These are phyloP conservation scores for Neofusicoccum sp. DNA, from an alignment of 2,329 filamentous ascomycete genomes.

Conservation along the genomic window DNA sequence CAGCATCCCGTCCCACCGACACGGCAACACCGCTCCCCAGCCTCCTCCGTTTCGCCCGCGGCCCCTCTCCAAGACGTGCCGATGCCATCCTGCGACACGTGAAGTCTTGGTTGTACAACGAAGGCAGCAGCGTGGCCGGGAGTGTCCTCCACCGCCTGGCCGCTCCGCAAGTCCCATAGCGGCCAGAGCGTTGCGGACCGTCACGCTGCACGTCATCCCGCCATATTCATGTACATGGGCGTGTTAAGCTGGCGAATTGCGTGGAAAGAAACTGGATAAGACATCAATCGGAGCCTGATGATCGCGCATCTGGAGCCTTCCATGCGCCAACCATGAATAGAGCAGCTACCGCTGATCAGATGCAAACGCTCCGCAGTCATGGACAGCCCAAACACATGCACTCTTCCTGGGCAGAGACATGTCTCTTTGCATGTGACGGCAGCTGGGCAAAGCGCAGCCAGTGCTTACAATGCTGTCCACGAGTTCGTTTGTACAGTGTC, in stretches of 20 bases:
- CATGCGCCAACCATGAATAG: no score
- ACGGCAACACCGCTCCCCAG: neutral
- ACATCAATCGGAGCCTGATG: no score
- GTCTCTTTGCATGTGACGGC: no score
- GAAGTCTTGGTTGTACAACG: neutral
- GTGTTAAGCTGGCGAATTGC: neutral
- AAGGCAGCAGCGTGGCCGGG: neutral
- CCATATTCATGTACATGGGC: neutral
- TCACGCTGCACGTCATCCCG: slow-evolving; percentile 4
- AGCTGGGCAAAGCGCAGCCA: no score
- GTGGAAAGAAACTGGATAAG: neutral
- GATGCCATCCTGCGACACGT: neutral
- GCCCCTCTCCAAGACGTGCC: neutral
- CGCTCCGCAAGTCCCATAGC: neutral
- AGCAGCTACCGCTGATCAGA: no score
- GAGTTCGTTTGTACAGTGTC: no score
- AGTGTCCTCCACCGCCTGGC: neutral
- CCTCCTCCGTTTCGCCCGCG: neutral
- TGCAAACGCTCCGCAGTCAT: no score
- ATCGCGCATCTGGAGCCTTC: no score
- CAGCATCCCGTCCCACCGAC: neutral
- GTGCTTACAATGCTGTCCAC: no score
- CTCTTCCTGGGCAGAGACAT: no score
- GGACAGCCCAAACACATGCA: no score
- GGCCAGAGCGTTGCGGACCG: slow-evolving; percentile 2